Percentiles rank a stretch among this genome's conserved stretches.
Evolutionary conservation across 805 yeast genomes (phyloP).

Genomic region (Limtongia smithiae): DNA sequence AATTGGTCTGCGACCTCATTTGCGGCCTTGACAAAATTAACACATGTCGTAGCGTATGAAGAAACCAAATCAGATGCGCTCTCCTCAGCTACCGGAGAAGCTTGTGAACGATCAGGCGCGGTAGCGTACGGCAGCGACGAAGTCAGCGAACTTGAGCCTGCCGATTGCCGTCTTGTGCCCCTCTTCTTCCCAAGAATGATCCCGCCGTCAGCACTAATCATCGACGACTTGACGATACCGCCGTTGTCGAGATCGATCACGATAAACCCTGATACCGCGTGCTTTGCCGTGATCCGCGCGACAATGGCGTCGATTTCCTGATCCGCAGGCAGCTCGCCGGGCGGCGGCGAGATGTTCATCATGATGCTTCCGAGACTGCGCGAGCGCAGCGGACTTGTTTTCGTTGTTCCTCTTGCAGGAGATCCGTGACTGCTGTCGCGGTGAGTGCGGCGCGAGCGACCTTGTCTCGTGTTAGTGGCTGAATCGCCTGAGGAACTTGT

Average conservation of each 20-base stretch:
- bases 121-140: not conserved
- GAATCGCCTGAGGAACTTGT: too few species aligned
- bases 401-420: not conserved
- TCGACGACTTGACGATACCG: conserved; percentile 10
- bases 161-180: not conserved
- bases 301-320: conserved; percentile 23
- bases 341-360: not conserved
- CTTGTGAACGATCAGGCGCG: not conserved
- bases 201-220: conserved; percentile 14
- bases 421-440: not conserved
- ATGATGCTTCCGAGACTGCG: not conserved
- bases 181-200: conserved; percentile 1
- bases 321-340: conserved; percentile 5
- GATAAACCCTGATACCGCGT: conserved; percentile 15
- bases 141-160: not conserved
- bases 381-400: not conserved
- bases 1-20: conserved; percentile 7
- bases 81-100: not conserved
- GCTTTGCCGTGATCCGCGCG: conserved; percentile 19
- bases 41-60: conserved; percentile 14
- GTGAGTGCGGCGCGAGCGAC: too few species aligned
- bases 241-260: conserved; percentile 14
- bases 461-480: too few species aligned
- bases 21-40: conserved; percentile 13
- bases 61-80: conserved; percentile 3